Evolutionary conservation across 331 rosid species (phyloP), one percentile per base, ranked within the genome.

Genomic region (Quercus lobata): DNA sequence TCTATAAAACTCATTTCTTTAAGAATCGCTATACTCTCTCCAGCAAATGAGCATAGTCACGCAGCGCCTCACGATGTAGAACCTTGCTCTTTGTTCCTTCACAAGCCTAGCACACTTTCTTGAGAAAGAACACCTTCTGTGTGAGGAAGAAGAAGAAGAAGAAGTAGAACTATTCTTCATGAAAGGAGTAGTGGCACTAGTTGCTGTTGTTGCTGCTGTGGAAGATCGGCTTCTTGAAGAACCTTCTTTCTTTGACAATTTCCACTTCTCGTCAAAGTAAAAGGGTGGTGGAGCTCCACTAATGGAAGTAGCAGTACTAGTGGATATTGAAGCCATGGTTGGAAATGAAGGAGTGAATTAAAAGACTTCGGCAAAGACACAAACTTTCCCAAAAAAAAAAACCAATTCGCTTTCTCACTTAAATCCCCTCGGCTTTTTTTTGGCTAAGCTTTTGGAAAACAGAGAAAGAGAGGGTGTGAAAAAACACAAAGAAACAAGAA

Each of bases 11-110:
- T 41, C 49, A 1, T 15, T 62, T 5, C 24, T 57, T 57, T 34
- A 88, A 4, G 92, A 91, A 81, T 96, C 97, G 74, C 61, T 57
- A 57, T 84, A 88, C 11, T 94, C 91, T 60, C 89, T 89, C 99
- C 99, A 96, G 86, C 99, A 96, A 71, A 96, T 92, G 81, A 96
- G 99, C 97, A 96, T 96, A n/a, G 89, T 78, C 15, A 96, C 91
- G 69, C 99, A 96, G 8, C 99, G 90, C 83, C 98, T 79, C 92
- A 96, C 60, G 87, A 96, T 96, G 86, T 96, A 96, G 84, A 96
- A 93, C 52, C 97, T 87, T 41, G 99, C 99, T 62, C 99, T 86
- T 77, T 96, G 99, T 56, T 93, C 93, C 79, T 96, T 90, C 66
- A 96, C 99, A 55, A 96, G 82, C 68, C 85, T 86, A 0, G 97